Conservation (phyloP, 139 green algal species). For the Penium margaritaceum region DNA sequence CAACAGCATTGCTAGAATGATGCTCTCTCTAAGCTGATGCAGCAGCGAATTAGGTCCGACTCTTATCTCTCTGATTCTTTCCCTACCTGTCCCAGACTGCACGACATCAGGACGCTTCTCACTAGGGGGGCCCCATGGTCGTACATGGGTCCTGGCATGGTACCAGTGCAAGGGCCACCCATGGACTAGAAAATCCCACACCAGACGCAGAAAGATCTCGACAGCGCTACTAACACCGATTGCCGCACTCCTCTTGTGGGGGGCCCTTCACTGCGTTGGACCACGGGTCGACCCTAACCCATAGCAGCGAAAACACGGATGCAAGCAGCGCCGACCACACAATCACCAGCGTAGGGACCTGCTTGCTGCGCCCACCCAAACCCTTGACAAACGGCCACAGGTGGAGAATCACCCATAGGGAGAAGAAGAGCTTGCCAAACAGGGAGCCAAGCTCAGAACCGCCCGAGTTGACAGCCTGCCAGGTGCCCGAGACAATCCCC, state of each 20-base stretch:
- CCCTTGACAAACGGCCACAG: constrained; percentile 45
- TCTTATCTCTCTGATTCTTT: too few species aligned
- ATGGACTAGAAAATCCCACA: too few species aligned
- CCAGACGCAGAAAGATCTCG: too few species aligned
- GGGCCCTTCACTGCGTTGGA: not conserved
- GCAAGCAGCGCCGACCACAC: constrained; percentile 31
- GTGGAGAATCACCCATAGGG: constrained; percentile 34
- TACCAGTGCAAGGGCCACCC: too few species aligned
- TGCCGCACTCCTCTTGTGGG: not conserved
- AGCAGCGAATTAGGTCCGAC: too few species aligned
- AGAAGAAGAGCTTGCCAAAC: constrained; percentile 45
- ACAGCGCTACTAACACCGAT: too few species aligned
- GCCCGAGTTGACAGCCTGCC: constrained; percentile 22
- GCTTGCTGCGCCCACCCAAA: constrained; percentile 9
- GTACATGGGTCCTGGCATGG: too few species aligned
- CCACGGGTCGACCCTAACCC: constrained; percentile 28
- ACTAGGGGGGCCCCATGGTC: too few species aligned
- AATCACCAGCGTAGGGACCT: constrained; percentile 19
- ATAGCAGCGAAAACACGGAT: constrained; percentile 29
- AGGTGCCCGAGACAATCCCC: constrained; percentile 19
- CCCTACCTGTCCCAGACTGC: too few species aligned
- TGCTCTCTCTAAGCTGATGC: too few species aligned
- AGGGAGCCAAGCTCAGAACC: constrained; percentile 15
- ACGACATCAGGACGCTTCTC: too few species aligned
- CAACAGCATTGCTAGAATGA: too few species aligned